These are phyloP conservation scores for Clausena lansium DNA, from an alignment of 345 rosid species.

Conservation along the genomic window DNA sequence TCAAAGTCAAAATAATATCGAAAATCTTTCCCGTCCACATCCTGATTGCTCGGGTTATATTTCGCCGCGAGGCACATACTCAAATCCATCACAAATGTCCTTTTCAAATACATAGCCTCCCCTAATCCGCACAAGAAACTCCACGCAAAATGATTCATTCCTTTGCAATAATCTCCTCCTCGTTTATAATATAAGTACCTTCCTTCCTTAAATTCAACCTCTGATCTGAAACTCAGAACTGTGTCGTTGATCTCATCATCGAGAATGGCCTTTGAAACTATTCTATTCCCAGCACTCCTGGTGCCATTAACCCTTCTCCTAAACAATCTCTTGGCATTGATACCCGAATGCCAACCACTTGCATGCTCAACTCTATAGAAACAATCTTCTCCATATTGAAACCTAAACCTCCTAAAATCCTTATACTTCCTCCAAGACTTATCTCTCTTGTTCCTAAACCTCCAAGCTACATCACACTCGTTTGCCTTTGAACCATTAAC, in stretches of 20 bases:
- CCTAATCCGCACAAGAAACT: conserved; percentile 95
- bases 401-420: conserved; percentile 86
- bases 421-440: conserved; percentile 92
- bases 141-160: conserved; percentile 95
- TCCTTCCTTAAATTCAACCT: conserved; percentile 62
- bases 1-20: conserved; percentile 85
- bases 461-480: conserved; percentile 92
- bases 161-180: conserved; percentile 92
- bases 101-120: conserved; percentile 88
- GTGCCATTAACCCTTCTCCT: conserved; percentile 27
- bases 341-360: conserved; percentile 82
- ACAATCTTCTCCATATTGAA: conserved; percentile 64
- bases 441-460: conserved; percentile 87
- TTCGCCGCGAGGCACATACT: conserved; percentile 67
- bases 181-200: conserved; percentile 79
- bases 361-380: conserved; percentile 55
- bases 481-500: conserved; percentile 64
- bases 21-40: conserved; percentile 89
- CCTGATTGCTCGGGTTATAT: conserved; percentile 62
- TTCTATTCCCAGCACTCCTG: conserved; percentile 22
- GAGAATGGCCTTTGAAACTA: conserved; percentile 20
- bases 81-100: conserved; percentile 91
- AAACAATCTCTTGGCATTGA: conserved; percentile 60
- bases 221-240: conserved; percentile 50
- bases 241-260: conserved; percentile 73